Percentiles rank a stretch among this genome's conserved stretches.
Evolutionary conservation across 129 eudicot species (phyloP).

Genomic region (Escallonia rubra): DNA sequence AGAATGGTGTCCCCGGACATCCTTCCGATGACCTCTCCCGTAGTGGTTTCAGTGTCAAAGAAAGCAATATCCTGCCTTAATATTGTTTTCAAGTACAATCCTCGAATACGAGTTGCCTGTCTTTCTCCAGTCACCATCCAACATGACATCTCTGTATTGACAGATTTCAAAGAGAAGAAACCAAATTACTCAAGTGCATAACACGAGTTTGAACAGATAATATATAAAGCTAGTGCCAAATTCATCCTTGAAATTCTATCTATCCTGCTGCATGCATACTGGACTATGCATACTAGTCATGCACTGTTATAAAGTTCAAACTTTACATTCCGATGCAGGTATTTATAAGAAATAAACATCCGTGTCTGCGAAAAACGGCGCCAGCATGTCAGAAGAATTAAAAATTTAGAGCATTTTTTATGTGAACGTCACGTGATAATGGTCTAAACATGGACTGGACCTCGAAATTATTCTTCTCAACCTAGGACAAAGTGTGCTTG

Average conservation of each 20-base stretch:
- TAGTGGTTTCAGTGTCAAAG: constrained; percentile 65
- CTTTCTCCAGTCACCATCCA: constrained; percentile 65
- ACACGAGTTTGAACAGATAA: no score
- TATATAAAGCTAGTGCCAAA: no score
- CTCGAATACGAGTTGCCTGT: constrained; percentile 47
- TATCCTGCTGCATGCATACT: no score
- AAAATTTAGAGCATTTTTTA: not conserved
- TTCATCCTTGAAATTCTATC: no score
- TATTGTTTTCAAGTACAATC: constrained; percentile 55
- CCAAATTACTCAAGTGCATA: no score
- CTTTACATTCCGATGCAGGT: no score
- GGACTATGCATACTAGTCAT: no score
- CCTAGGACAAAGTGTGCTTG: no score
- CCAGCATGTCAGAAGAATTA: not conserved
- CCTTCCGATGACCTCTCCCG: constrained; percentile 60
- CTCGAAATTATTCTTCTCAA: no score
- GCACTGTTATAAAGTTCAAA: no score
- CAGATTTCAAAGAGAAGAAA: not conserved
- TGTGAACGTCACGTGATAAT: not conserved
- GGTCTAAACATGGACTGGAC: not conserved
- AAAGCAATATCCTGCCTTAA: constrained; percentile 51
- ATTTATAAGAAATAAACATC: no score
- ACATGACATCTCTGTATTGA: constrained; percentile 40
- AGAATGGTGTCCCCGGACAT: constrained; percentile 68
- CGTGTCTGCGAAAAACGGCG: no score